phyloP scores from a whole-genome alignment of 495 filamentous ascomycete species.

The Penicillium argentinense region DNA sequence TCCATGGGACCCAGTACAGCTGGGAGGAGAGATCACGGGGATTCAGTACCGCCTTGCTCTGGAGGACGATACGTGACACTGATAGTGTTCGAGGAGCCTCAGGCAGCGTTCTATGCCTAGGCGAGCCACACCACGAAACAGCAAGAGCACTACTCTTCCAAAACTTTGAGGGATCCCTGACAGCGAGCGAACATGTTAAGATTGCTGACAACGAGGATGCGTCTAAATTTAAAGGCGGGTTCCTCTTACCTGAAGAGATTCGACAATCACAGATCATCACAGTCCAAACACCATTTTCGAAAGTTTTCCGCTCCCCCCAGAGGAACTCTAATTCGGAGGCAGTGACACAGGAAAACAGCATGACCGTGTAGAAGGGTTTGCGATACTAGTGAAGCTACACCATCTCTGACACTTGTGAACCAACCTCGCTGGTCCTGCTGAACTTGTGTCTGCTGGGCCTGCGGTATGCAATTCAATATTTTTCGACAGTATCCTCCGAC shows the following conservation, averaged over 20 bases:
- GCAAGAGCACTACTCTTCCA: background rate
- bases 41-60: background rate
- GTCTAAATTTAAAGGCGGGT: background rate
- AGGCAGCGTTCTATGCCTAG: background rate
- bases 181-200: background rate
- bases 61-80: background rate
- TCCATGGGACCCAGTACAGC: background rate
- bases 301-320: background rate
- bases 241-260: background rate
- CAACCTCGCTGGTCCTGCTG: too few relatives aligned
- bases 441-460: too few relatives aligned
- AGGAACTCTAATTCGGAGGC: background rate
- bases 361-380: background rate
- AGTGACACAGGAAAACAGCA: background rate
- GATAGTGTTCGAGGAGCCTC: background rate
- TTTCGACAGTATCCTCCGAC: too few relatives aligned
- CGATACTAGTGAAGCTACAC: too few relatives aligned
- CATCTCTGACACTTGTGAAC: slow-evolving; percentile 27
- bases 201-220: background rate
- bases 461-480: too few relatives aligned
- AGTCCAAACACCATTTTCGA: background rate
- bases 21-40: background rate
- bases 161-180: background rate
- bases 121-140: background rate
- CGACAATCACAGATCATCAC: background rate